Evolutionary conservation across 495 filamentous ascomycete species (phyloP), one percentile per base, ranked within the genome.

Genomic region (Penicillium steckii): DNA sequence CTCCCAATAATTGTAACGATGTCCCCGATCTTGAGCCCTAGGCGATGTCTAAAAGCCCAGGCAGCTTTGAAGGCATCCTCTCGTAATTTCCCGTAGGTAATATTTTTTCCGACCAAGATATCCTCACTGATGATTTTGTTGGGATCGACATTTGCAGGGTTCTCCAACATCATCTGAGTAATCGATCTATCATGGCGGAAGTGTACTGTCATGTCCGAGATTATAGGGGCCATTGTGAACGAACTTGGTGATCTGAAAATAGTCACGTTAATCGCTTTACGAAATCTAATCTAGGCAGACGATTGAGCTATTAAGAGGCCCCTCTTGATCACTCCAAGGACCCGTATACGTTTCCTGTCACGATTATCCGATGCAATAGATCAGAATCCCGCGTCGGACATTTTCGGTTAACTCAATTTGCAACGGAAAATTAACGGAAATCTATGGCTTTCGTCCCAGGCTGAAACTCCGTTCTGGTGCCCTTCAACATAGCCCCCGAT

Each of bases 141-240:
- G 5, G 46, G 46, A 25, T 37, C 30, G 5, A 35, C 37, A 24
- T 49, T 49, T 27, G 21, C 21, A 37, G 23, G 6, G 25, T 49
- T 49, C 18, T 49, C 30, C 22, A 38, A 12, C 46, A 41, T 49
- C 46, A 49, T 24, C 33, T 49, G 46, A 7, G 46, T 38, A 12
- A 49, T 41, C 0, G 46, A 49, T 23, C 44, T 18, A 8, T 46
- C 44, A 8, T 26, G 27, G 3, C 26, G 44, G 15, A 46, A 10
- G 21, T 46, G 44, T 4, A 46, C 44, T 8, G 13, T 46, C 9
- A 22, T 46, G 19, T 33, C 15, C 4, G 44, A 42, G 29, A 40
- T 41, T 12, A 43, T 43, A 2, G 22, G 33, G 12, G 37, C 48
- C 32, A 50, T 50, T 4, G 25, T 13, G 29, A 32, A n/a, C n/a